Evolutionary conservation across 495 filamentous ascomycete genomes (phyloP).

Genomic region (Rhypophila decipiens): DNA sequence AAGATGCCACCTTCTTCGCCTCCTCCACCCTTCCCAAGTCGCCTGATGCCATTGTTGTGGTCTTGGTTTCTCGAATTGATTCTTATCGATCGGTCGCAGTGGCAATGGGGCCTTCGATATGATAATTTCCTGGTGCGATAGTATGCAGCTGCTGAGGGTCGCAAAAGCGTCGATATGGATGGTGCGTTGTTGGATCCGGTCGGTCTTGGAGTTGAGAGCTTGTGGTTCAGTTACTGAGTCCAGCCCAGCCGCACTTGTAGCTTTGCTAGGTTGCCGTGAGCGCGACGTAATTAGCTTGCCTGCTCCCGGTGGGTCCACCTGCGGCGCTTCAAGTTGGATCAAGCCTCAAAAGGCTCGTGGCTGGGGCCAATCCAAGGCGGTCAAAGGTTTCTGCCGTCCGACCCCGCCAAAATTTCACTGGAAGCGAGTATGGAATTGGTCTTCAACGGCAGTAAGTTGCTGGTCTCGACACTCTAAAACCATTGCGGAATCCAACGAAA

Average conservation of each 20-base stretch:
- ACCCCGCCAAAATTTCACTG: constrained; percentile 32
- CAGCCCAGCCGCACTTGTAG: constrained; percentile 14
- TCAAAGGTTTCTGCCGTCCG: constrained; percentile 18
- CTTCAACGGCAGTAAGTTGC: neutral
- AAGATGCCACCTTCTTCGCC: constrained; percentile 75
- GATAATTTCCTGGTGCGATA: too few species aligned
- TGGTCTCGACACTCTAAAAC: neutral
- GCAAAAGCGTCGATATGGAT: constrained; percentile 2
- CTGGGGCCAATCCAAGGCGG: constrained; percentile 13
- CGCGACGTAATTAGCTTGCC: constrained; percentile 25
- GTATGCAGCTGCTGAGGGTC: neutral
- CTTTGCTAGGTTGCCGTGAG: constrained; percentile 23
- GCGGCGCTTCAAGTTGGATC: neutral
- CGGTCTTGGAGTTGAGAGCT: constrained; percentile 2
- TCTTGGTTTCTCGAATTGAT: neutral
- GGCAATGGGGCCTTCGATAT: too few species aligned
- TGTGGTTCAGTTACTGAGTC: constrained; percentile 3
- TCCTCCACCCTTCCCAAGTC: constrained; percentile 51
- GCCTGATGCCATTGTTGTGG: constrained; percentile 36
- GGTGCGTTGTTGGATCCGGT: neutral
- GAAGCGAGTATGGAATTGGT: neutral
- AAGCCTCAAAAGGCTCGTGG: neutral
- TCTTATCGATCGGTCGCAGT: too few species aligned
- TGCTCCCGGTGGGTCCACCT: constrained; percentile 2
- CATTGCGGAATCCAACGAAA: too few species aligned